Conservation (phyloP, 2,329 filamentous ascomycete genomes). For the Monosporascus ibericus region DNA sequence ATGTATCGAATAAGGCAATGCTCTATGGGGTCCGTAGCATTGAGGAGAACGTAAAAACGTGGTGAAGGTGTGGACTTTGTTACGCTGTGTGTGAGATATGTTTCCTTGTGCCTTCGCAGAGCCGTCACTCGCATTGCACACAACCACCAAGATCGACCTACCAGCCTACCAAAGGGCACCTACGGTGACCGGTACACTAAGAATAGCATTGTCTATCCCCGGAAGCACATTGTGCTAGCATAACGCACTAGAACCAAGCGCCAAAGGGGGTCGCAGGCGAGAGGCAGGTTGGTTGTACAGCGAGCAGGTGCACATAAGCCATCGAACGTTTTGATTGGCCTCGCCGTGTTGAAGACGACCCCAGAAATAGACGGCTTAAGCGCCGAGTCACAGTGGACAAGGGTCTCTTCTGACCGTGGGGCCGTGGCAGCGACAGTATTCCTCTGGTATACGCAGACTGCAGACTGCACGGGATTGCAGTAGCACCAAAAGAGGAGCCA, state of each 20-base stretch:
- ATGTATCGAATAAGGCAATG: slow-evolving; percentile 20
- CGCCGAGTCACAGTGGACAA: neutral
- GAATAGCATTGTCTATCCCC: neutral
- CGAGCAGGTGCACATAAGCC: neutral
- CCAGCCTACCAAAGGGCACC: slow-evolving; percentile 5
- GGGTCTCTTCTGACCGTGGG: neutral
- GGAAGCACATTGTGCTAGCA: neutral
- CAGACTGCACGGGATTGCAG: neutral
- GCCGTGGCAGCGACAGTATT: neutral
- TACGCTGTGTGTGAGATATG: slow-evolving; percentile 28
- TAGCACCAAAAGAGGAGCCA: neutral
- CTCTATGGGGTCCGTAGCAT: slow-evolving; percentile 13
- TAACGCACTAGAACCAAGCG: neutral
- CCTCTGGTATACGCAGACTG: neutral
- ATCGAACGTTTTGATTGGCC: neutral
- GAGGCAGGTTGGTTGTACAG: neutral
- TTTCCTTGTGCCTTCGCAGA: slow-evolving; percentile 12
- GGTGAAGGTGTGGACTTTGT: slow-evolving; percentile 21
- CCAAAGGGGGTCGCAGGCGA: neutral
- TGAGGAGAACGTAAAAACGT: slow-evolving; percentile 19
- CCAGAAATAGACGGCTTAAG: slow-evolving; percentile 1
- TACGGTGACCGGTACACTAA: slow-evolving; percentile 1
- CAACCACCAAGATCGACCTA: neutral
- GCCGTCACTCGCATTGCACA: neutral
- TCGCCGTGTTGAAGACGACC: neutral